These are phyloP conservation scores for Hypoxylon rickii DNA, from an alignment of 495 filamentous ascomycete species.

Conservation along the genomic window DNA sequence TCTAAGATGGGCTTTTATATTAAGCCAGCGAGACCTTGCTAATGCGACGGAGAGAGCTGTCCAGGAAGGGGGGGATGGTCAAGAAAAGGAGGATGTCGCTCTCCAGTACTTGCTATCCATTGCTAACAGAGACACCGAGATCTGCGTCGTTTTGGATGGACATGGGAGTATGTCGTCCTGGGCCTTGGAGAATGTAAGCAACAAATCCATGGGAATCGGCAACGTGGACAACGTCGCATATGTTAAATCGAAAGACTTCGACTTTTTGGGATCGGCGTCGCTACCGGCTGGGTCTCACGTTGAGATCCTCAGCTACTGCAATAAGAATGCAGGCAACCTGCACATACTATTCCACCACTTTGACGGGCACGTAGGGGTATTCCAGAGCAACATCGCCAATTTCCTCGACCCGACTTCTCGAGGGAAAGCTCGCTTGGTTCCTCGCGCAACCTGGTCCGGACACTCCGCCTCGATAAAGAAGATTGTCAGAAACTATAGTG, in stretches of 20 bases:
- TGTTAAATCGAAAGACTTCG: conserved; percentile 65
- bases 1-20: conserved; percentile 76
- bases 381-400: conserved; percentile 75
- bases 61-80: conserved; percentile 56
- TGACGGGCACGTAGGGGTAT: conserved; percentile 82
- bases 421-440: conserved; percentile 58
- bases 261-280: conserved; percentile 62
- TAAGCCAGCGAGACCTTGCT: conserved; percentile 82
- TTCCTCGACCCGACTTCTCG: conserved; percentile 80
- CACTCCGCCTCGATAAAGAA: conserved; percentile 82
- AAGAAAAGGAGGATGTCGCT: conserved; percentile 67
- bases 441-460: conserved; percentile 75
- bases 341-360: conserved; percentile 85
- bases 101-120: conserved; percentile 86
- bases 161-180: conserved; percentile 89
- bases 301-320: conserved; percentile 75
- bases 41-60: conserved; percentile 77
- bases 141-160: conserved; percentile 84
- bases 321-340: conserved; percentile 62
- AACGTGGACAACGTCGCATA: conserved; percentile 90
- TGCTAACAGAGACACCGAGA: conserved; percentile 82
- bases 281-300: conserved; percentile 51
- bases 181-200: conserved; percentile 89
- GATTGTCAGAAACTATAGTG: conserved; percentile 80
- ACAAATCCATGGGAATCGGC: conserved; percentile 66